These are phyloP conservation scores for Ceratobasidium sp. DNA, from an alignment of 1,284 basidiomycete genomes.

Conservation along the genomic window DNA sequence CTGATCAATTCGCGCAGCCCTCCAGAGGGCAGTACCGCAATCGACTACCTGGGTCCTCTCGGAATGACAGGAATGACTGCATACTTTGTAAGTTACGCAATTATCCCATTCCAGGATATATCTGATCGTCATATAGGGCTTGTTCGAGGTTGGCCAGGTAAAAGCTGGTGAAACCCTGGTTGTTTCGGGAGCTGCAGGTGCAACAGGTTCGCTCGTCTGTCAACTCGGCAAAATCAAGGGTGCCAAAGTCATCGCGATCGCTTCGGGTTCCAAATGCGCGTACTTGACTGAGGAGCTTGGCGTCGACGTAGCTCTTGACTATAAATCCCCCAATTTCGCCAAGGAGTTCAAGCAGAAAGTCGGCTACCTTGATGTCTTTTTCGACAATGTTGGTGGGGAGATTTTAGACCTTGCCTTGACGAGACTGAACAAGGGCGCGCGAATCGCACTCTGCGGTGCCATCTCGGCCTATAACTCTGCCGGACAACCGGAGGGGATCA, in stretches of 20 bases:
- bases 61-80: conserved; percentile 79
- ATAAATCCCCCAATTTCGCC: conserved; percentile 79
- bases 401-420: conserved; percentile 54
- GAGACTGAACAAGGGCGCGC: conserved; percentile 55
- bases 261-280: conserved; percentile 76
- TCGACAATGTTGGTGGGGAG: conserved; percentile 89
- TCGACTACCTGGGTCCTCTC: conserved; percentile 82
- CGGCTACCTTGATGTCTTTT: conserved; percentile 78
- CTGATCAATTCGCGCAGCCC: neutral
- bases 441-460: conserved; percentile 59
- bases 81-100: conserved; percentile 68
- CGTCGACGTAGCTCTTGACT: conserved; percentile 84
- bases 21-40: conserved; percentile 57
- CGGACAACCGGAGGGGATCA: conserved; percentile 40
- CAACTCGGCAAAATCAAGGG: conserved; percentile 79
- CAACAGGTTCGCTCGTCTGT: conserved; percentile 76
- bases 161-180: conserved; percentile 84
- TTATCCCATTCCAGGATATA: neutral
- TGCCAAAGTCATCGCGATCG: conserved; percentile 85
- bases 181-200: conserved; percentile 89
- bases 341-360: conserved; percentile 67
- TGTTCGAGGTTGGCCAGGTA: conserved; percentile 77
- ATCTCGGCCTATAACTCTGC: conserved; percentile 47
- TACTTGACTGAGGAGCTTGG: conserved; percentile 85
- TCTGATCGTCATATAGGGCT: conserved; percentile 60